These are phyloP conservation scores for Microcos paniculata DNA, from an alignment of 345 rosid species.

Conservation along the genomic window DNA sequence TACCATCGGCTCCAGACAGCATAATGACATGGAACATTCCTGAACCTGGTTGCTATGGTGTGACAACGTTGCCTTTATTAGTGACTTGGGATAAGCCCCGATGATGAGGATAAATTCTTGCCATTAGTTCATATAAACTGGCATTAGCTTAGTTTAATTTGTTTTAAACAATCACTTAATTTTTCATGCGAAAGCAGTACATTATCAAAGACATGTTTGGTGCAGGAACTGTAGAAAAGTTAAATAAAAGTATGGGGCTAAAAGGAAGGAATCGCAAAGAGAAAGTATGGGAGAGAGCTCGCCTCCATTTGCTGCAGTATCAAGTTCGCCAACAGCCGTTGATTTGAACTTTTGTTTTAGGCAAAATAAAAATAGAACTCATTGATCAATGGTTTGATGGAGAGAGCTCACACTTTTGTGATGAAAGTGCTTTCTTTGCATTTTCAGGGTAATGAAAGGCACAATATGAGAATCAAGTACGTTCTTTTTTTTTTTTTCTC, in stretches of 20 bases:
- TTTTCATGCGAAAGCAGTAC: background rate
- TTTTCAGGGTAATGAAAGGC: background rate
- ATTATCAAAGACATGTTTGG: background rate
- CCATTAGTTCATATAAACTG: background rate
- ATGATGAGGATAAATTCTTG: background rate
- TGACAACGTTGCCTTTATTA: background rate
- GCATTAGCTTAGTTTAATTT: background rate
- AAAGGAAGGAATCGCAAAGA: background rate
- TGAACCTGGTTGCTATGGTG: background rate
- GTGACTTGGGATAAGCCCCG: background rate
- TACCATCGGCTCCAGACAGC: background rate
- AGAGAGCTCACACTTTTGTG: background rate
- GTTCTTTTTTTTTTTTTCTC: too few relatives aligned
- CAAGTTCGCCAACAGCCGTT: constrained; percentile 1
- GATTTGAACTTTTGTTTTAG: background rate
- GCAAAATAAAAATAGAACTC: background rate
- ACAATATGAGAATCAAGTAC: constrained; percentile 4
- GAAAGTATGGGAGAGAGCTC: background rate
- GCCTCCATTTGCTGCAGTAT: background rate
- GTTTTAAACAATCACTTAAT: background rate
- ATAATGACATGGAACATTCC: background rate
- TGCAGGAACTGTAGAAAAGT: background rate
- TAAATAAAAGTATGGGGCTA: background rate
- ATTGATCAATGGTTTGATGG: background rate
- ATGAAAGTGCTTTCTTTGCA: background rate